Conservation (phyloP, 306 rosid genomes). For the Oemleria cerasiformis region DNA sequence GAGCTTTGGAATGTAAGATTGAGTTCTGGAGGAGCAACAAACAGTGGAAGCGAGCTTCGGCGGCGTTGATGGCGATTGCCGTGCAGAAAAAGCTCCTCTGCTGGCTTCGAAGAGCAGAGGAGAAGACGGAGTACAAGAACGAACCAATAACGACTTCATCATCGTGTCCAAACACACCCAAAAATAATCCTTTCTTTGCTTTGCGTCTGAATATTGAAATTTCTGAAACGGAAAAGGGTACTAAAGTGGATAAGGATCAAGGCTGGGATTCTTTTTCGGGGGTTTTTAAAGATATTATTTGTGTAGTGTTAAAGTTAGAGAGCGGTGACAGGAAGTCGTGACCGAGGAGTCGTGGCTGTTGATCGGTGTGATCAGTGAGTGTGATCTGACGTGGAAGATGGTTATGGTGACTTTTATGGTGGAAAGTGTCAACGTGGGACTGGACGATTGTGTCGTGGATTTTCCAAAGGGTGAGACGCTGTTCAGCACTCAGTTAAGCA, state of each 20-base stretch:
- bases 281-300: constrained; percentile 14
- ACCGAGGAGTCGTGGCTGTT: not conserved
- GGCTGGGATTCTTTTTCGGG: not conserved
- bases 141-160: constrained; percentile 46
- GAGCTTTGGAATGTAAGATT: constrained; percentile 66
- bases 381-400: not conserved
- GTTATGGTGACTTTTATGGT: not conserved
- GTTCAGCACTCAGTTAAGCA: too few species aligned
- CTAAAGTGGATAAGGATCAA: constrained; percentile 31
- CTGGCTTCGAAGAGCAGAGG: constrained; percentile 24
- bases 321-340: not conserved
- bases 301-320: not conserved
- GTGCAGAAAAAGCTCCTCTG: constrained; percentile 22
- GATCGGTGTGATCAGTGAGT: too few species aligned
- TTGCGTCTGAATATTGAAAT: not conserved
- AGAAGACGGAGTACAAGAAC: constrained; percentile 31
- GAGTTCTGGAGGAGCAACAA: constrained; percentile 54
- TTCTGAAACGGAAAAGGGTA: too few species aligned
- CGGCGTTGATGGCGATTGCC: constrained; percentile 9
- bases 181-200: too few species aligned
- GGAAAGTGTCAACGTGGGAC: constrained; percentile 8
- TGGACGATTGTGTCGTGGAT: too few species aligned
- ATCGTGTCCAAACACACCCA: constrained; percentile 19
- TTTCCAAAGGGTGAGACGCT: too few species aligned
- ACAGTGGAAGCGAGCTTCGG: constrained; percentile 29